phyloP scores from a whole-genome alignment of 805 yeast genomes.

The Ogataea polymorpha region DNA sequence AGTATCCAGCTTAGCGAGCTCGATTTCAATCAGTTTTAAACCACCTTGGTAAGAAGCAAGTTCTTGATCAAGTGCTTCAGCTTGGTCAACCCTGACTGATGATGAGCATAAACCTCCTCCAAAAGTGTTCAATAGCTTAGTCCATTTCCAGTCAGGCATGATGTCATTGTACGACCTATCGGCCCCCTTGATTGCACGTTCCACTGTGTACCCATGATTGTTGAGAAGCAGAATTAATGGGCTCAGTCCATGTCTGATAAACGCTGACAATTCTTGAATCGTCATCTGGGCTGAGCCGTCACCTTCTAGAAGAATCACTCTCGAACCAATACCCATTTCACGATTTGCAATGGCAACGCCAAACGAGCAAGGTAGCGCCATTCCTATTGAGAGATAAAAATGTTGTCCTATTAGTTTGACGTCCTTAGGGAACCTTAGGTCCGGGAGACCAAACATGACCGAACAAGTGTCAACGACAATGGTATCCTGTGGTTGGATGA shows the following conservation, averaged over 20 bases:
- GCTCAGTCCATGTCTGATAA: slow-evolving; percentile 35
- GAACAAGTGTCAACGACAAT: slow-evolving; percentile 84
- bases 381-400: slow-evolving; percentile 84
- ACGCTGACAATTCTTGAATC: slow-evolving; percentile 58
- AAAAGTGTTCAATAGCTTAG: slow-evolving; percentile 59
- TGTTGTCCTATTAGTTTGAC: slow-evolving; percentile 59
- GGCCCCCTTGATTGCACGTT: slow-evolving; percentile 81
- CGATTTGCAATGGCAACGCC: slow-evolving; percentile 76
- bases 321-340: slow-evolving; percentile 41
- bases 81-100: slow-evolving; percentile 34
- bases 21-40: slow-evolving; percentile 54
- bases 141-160: slow-evolving; percentile 80
- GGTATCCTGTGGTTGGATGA: slow-evolving; percentile 54
- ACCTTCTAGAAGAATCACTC: slow-evolving; percentile 76
- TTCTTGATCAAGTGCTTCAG: slow-evolving; percentile 38
- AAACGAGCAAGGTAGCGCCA: slow-evolving; percentile 80
- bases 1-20: slow-evolving; percentile 56
- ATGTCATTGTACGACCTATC: slow-evolving; percentile 77
- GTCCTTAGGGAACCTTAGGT: slow-evolving; percentile 56
- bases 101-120: slow-evolving; percentile 41
- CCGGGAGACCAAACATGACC: slow-evolving; percentile 73
- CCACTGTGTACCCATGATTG: slow-evolving; percentile 88
- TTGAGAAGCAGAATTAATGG: slow-evolving; percentile 76
- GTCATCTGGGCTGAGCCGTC: slow-evolving; percentile 97
- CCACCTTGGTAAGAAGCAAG: slow-evolving; percentile 27